Evolutionary conservation across 805 yeast genomes (phyloP).

Genomic region (Zygosaccharomyces gambellarensis): DNA sequence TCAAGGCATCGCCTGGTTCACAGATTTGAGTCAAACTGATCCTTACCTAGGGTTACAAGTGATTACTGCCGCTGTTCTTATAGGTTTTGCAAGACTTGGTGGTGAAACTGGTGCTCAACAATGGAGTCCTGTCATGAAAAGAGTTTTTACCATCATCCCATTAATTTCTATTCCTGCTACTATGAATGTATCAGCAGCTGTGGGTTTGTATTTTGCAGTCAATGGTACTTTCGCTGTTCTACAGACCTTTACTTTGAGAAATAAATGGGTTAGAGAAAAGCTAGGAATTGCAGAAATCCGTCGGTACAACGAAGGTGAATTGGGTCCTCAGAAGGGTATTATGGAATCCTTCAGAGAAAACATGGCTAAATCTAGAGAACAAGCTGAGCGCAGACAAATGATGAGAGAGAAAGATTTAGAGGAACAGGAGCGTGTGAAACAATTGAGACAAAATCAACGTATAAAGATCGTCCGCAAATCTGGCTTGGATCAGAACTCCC

Average conservation of each 20-base stretch:
- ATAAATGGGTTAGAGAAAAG: conserved; percentile 49
- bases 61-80: conserved; percentile 71
- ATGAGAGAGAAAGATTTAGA: conserved; percentile 36
- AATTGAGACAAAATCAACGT: conserved; percentile 29
- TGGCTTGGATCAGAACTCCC: conserved; percentile 16
- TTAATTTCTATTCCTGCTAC: conserved; percentile 83
- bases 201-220: conserved; percentile 77
- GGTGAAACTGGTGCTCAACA: conserved; percentile 85
- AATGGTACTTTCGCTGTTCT: conserved; percentile 69
- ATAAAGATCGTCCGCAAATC: conserved; percentile 31
- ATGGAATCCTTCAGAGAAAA: conserved; percentile 38
- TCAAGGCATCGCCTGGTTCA: conserved; percentile 84
- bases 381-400: conserved; percentile 37
- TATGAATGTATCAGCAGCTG: conserved; percentile 78
- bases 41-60: conserved; percentile 87
- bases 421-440: conserved; percentile 29
- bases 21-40: conserved; percentile 74
- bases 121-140: conserved; percentile 61
- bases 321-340: conserved; percentile 35
- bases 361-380: conserved; percentile 38
- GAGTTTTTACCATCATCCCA: conserved; percentile 68
- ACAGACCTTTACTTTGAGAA: conserved; percentile 66
- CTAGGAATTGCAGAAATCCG: conserved; percentile 59
- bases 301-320: conserved; percentile 42
- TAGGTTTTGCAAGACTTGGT: conserved; percentile 72